Evolutionary conservation across 805 yeast genomes (phyloP).

Genomic region (Yarrowia divulgata): DNA sequence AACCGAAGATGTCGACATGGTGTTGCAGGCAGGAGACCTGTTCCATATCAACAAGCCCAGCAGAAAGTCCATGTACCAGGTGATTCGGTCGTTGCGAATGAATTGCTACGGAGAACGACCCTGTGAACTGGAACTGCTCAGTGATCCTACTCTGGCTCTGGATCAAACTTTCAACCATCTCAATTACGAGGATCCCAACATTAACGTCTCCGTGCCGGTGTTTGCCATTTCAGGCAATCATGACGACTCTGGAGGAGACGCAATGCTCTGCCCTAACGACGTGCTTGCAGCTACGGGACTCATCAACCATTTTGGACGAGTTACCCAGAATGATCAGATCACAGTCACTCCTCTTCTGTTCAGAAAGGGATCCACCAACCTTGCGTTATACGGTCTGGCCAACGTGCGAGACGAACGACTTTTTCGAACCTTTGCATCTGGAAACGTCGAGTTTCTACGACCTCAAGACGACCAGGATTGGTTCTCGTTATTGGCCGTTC

Average conservation of each 20-base stretch:
- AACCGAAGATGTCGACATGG: constrained; percentile 80
- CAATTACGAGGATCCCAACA: constrained; percentile 88
- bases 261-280: constrained; percentile 82
- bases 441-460: constrained; percentile 76
- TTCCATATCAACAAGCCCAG: constrained; percentile 91
- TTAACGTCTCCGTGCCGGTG: constrained; percentile 87
- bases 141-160: constrained; percentile 74
- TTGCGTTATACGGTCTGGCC: constrained; percentile 89
- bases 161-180: constrained; percentile 62
- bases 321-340: constrained; percentile 75
- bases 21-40: constrained; percentile 90
- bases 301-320: constrained; percentile 88
- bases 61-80: constrained; percentile 84
- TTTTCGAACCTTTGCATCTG: constrained; percentile 79
- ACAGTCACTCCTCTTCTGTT: constrained; percentile 77
- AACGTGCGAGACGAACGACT: constrained; percentile 89
- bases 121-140: constrained; percentile 78
- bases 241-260: constrained; percentile 92
- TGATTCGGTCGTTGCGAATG: constrained; percentile 70
- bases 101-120: constrained; percentile 88
- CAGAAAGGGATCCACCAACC: constrained; percentile 79
- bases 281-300: constrained; percentile 80
- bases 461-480: constrained; percentile 69
- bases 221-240: constrained; percentile 96
- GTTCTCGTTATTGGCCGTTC: constrained; percentile 87